Evolutionary conservation across 495 filamentous ascomycete genomes (phyloP).

Genomic region (Aspergillus bridgeri): DNA sequence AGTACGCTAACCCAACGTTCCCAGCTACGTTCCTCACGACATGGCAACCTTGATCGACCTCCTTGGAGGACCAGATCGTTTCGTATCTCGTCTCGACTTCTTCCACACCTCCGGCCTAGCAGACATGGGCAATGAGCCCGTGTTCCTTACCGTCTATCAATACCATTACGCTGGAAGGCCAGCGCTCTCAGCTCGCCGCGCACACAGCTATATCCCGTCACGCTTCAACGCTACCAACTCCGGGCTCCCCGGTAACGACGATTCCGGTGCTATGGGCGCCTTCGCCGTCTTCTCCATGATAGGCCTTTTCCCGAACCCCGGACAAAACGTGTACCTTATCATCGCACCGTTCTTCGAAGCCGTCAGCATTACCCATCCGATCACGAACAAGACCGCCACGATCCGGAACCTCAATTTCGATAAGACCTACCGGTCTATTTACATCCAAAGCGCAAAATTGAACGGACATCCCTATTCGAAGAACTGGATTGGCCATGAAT

Average conservation of each 20-base stretch:
- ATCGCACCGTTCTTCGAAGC: slow-evolving; percentile 54
- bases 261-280: slow-evolving; percentile 59
- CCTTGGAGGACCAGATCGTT: slow-evolving; percentile 55
- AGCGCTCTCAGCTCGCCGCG: slow-evolving; percentile 47
- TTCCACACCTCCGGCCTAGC: slow-evolving; percentile 50
- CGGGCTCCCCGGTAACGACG: slow-evolving; percentile 58
- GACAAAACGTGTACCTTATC: slow-evolving; percentile 56
- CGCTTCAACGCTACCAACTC: slow-evolving; percentile 39
- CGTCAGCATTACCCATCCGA: slow-evolving; percentile 48
- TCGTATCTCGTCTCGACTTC: slow-evolving; percentile 62
- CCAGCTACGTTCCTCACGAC: slow-evolving; percentile 67
- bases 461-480: slow-evolving; percentile 60
- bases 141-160: slow-evolving; percentile 66
- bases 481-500: slow-evolving; percentile 75
- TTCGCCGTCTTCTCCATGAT: slow-evolving; percentile 60
- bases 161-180: slow-evolving; percentile 71
- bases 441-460: slow-evolving; percentile 66
- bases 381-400: slow-evolving; percentile 60
- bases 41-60: slow-evolving; percentile 57
- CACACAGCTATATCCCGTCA: slow-evolving; percentile 42
- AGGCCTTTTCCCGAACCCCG: slow-evolving; percentile 56
- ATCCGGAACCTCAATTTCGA: slow-evolving; percentile 59
- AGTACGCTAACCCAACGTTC: slow-evolving; percentile 32
- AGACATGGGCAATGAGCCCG: slow-evolving; percentile 71
- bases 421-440: slow-evolving; percentile 53